A percentile compares a stretch with the other conserved stretches of the same genome.
These are phyloP conservation scores for Alternaria burnsii DNA, from an alignment of 2,329 filamentous ascomycete genomes.

Conservation along the genomic window DNA sequence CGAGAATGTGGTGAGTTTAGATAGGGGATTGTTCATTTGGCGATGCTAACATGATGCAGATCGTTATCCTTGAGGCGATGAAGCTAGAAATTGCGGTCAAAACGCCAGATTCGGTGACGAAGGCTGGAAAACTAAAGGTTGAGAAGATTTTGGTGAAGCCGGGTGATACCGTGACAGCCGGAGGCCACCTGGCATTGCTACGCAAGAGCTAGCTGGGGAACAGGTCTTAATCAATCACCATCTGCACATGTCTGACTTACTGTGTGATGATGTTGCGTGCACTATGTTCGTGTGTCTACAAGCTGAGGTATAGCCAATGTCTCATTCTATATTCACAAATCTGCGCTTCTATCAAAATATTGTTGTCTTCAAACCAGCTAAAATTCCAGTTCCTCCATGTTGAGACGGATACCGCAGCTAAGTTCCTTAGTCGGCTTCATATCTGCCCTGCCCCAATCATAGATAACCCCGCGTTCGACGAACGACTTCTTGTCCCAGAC, in stretches of 20 bases:
- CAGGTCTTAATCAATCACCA: background rate
- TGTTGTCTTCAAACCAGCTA: background rate
- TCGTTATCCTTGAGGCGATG: constrained; percentile 58
- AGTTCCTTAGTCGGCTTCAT: background rate
- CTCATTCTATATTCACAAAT: background rate
- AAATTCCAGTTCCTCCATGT: background rate
- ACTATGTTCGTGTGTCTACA: background rate
- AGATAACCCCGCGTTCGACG: constrained; percentile 7
- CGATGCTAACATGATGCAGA: constrained; percentile 24
- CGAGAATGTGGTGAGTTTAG: constrained; percentile 39
- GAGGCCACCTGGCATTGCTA: constrained; percentile 44
- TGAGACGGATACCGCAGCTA: background rate
- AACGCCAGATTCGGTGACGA: constrained; percentile 38
- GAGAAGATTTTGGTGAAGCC: constrained; percentile 56
- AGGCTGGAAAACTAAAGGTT: constrained; percentile 35
- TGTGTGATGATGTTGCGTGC: background rate
- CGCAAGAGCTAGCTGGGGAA: background rate
- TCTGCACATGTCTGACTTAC: background rate
- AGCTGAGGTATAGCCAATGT: background rate
- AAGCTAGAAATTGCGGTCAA: constrained; percentile 59
- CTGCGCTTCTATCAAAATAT: background rate
- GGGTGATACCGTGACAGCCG: constrained; percentile 52
- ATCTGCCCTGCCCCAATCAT: constrained; percentile 8
- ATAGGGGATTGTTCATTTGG: background rate
- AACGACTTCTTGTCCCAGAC: constrained; percentile 14